Percentiles rank a stretch among this genome's conserved stretches.
Evolutionary conservation across 164 flowering plant species (phyloP).

Genomic region (Umbellularia californica): DNA sequence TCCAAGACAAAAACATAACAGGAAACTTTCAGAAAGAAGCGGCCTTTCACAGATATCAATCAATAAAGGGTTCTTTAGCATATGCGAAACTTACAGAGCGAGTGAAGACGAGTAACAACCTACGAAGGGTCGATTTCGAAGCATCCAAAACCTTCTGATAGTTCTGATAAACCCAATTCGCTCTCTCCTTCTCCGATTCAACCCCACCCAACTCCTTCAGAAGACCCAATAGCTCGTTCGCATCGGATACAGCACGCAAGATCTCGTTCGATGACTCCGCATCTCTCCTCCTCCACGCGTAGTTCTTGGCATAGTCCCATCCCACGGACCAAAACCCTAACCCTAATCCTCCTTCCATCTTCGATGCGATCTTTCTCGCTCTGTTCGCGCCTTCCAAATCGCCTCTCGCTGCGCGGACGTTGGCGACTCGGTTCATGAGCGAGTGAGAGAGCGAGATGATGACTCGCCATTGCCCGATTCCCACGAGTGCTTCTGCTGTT

Average conservation of each 20-base stretch:
- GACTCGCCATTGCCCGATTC: conserved; percentile 5
- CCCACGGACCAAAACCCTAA: conserved; percentile 9
- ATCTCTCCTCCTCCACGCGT: conserved; percentile 8
- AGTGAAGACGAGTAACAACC: conserved; percentile 7
- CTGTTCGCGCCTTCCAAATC: conserved; percentile 16
- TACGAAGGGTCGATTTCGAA: conserved; percentile 2
- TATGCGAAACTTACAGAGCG: conserved; percentile 7
- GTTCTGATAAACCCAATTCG: conserved; percentile 10
- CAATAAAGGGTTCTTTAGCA: too few species aligned
- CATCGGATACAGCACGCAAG: conserved; percentile 5
- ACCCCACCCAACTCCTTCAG: conserved; percentile 7
- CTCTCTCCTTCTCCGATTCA: conserved; percentile 8
- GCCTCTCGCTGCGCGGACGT: conserved; percentile 12
- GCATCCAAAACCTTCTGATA: conserved; percentile 5
- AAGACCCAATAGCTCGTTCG: conserved; percentile 11
- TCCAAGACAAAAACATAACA: too few species aligned
- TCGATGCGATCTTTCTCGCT: conserved; percentile 14
- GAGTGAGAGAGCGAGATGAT: conserved; percentile 13
- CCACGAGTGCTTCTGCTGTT: background rate
- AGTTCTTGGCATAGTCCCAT: conserved; percentile 13
- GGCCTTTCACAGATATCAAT: too few species aligned
- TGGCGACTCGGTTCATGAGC: conserved; percentile 18
- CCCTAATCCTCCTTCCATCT: conserved; percentile 9
- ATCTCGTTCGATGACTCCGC: conserved; percentile 1
- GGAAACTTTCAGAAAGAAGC: too few species aligned